phyloP scores from a whole-genome alignment of 768 basidiomycete species.

The Cyclocybe cylindracea region DNA sequence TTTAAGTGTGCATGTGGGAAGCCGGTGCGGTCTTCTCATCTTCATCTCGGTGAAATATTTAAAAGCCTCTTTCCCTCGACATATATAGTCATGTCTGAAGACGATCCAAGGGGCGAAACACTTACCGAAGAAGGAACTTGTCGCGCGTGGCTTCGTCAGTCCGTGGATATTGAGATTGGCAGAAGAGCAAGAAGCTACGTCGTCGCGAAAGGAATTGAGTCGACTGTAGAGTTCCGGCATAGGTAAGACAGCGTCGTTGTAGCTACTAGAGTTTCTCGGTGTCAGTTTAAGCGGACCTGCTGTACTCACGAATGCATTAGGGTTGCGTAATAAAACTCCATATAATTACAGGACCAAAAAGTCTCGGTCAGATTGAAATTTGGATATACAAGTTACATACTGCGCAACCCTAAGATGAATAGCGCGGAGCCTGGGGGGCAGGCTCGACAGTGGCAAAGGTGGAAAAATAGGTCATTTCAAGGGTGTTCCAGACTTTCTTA shows the following conservation, averaged over 20 bases:
- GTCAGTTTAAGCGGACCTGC: too few species aligned
- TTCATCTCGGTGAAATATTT: not conserved
- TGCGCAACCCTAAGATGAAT: too few species aligned
- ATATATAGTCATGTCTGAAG: constrained; percentile 44
- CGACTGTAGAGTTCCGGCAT: not conserved
- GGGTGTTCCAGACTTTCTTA: too few species aligned
- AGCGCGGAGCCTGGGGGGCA: too few species aligned
- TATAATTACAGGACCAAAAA: too few species aligned
- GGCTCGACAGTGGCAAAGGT: too few species aligned
- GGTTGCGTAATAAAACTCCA: too few species aligned
- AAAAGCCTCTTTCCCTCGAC: not conserved
- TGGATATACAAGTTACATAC: too few species aligned
- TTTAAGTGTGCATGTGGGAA: constrained; percentile 57
- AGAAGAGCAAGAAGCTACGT: constrained; percentile 21
- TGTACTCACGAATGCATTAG: too few species aligned
- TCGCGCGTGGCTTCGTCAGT: constrained; percentile 37
- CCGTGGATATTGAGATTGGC: constrained; percentile 41
- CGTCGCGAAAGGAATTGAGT: constrained; percentile 8
- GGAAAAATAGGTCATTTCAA: too few species aligned
- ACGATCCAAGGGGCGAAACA: constrained; percentile 47
- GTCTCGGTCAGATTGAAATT: too few species aligned
- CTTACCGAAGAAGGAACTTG: constrained; percentile 37
- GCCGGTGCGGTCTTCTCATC: constrained; percentile 25
- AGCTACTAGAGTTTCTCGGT: too few species aligned
- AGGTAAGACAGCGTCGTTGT: not conserved